Base-by-base conservation (phyloP, 441 rosid species). In the Iberis amara region DNA sequence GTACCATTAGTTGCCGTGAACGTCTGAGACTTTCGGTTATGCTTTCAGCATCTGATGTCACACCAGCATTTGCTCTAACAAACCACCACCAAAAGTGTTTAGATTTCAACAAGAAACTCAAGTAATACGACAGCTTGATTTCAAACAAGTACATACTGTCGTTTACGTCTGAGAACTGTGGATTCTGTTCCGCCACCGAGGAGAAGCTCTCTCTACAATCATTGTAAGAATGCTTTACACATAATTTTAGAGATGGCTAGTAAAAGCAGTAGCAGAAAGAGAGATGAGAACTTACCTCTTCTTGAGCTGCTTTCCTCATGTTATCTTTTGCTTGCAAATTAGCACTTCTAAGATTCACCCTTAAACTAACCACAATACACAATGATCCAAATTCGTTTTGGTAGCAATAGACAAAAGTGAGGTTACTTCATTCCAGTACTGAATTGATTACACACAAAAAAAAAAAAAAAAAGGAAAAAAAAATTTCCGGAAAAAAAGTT, bases 141-240 rank as follows among this genome's bases (percentile, higher is more conserved):
- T 26, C 5, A 4, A 55, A 33, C 40, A n/a, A 28, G 47, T 14
- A 73, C 89, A 53, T 77, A 91, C 95, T 91, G 96, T 64, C 89
- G 72, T 73, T 91, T 87, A 47, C 86, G 83, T 62, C 98, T 73
- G 45, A 90, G 90, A 59, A 78, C 73, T 5, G 96, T 91, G 42
- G 96, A 91, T 74, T 91, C 94, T 61, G 77, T 88, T 57, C 98
- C 98, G 9, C 98, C 94, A 21, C 98, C 96, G 44, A 91, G 74
- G 56, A 91, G 98, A 60, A 81, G 83, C 75, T 87, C 84, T 73
- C 98, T 91, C 98, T 89, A 54, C 59, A 75, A 71, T 11, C 35
- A 52, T 65, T 57, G 32, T 0, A 41, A 55, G 32, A 28, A 54
- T 40, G 38, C 51, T 54, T 61, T 12, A 39, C 4, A 59, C 54